Evolutionary conservation across 2,329 filamentous ascomycete species (phyloP), one percentile per base, ranked within the genome.

Genomic region (Blastomyces emzantsi): DNA sequence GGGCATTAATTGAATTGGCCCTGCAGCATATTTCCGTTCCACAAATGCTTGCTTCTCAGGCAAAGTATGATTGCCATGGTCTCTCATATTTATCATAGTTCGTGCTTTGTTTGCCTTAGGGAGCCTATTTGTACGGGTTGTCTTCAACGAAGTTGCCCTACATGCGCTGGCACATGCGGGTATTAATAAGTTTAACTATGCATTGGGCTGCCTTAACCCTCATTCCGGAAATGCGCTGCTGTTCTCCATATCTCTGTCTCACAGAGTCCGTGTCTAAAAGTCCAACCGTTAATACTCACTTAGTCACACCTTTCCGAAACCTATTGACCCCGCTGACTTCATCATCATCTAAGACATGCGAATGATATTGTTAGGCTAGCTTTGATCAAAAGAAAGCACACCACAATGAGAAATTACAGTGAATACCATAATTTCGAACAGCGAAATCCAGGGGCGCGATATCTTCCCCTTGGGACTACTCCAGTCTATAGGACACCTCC

Each of bases 1-100:
- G 67, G 64, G 65, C 64, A 67, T 64, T 71, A 67, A 73, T 74
- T 73, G 71, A 67, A 73, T 74, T 73, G 71, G 71, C 65, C 66
- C 63, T 64, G 64, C 65, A 67, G 66, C 70, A 69, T 65, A 68
- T 69, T 65, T 65, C 66, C 65, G 74, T 74, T 72, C 66, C 71
- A 75, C 74, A 68, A 68, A 63, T 63, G 52, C 64, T 69, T 65
- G 67, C 65, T 66, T 68, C 68, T 68, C 66, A 65, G 68, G 62
- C 68, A 68, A 66, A 63, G 65, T 58, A 66, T 58, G 62, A 63
- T 68, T 61, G 49, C 64, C 60, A 63, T 52, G 57, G 19, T 57
- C 49, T 66, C 45, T 55, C 47, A 45, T 63, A 66, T 63, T 64
- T 65, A 65, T 64, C 60, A 63, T 60, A 47, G 49, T 39, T 56